Evolutionary conservation across 179 eudicot genomes (phyloP).

Genomic region (Drosera spatulata): DNA sequence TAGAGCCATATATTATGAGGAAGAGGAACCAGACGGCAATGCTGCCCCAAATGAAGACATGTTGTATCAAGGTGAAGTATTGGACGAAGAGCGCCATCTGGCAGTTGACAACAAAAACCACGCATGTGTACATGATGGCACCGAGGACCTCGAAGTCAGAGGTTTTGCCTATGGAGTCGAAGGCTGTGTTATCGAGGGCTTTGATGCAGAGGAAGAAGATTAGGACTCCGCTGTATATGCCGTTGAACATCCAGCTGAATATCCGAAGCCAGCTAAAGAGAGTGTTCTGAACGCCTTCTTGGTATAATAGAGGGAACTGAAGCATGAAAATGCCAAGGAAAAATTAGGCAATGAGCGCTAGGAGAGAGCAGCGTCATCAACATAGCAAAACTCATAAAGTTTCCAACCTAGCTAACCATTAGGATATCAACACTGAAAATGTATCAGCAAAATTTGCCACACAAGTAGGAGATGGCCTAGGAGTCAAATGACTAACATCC

Average conservation of each 20-base stretch:
- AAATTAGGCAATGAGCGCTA: too few relatives aligned
- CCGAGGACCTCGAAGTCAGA: conserved; percentile 58
- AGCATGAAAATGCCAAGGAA: too few relatives aligned
- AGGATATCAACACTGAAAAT: too few relatives aligned
- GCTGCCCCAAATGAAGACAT: conserved; percentile 78
- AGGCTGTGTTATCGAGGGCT: conserved; percentile 41
- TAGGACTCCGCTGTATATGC: conserved; percentile 47
- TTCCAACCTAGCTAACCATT: too few relatives aligned
- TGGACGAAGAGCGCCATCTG: conserved; percentile 85
- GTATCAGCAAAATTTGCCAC: too few relatives aligned
- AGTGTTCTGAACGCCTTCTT: conserved; percentile 90
- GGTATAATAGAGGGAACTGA: conserved; percentile 85
- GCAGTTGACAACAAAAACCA: conserved; percentile 77
- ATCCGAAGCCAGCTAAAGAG: conserved; percentile 88
- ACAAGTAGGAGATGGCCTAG: too few relatives aligned
- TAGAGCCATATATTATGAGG: conserved; percentile 53
- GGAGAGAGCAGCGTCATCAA: too few relatives aligned
- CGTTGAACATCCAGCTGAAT: conserved; percentile 94
- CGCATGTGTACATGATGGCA: conserved; percentile 75
- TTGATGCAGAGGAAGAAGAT: conserved; percentile 55
- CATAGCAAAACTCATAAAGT: too few relatives aligned
- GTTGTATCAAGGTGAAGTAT: conserved; percentile 84
- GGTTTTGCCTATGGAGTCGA: conserved; percentile 34
- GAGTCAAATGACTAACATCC: too few relatives aligned
- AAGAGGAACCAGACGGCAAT: conserved; percentile 65